These are phyloP conservation scores for Candida pini DNA, from an alignment of 805 yeast species.

Conservation along the genomic window DNA sequence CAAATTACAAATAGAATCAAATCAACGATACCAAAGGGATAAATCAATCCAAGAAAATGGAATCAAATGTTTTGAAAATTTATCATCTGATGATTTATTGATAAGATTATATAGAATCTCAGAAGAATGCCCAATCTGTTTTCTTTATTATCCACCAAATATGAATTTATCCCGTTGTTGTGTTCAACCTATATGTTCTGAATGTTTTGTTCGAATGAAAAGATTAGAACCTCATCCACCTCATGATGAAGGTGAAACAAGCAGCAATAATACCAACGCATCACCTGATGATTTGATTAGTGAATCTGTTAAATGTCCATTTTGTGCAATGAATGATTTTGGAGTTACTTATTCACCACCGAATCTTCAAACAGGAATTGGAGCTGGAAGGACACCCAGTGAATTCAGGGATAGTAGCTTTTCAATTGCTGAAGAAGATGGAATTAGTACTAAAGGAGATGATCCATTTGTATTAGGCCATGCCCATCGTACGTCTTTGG, in stretches of 20 bases:
- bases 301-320: conserved; percentile 90
- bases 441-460: background rate
- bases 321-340: conserved; percentile 82
- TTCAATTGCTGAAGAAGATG: conserved; percentile 19
- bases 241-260: conserved; percentile 47
- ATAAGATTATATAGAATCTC: conserved; percentile 60
- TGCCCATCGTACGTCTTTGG: conserved; percentile 15
- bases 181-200: conserved; percentile 88
- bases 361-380: conserved; percentile 49
- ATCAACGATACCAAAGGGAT: conserved; percentile 27
- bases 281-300: conserved; percentile 66
- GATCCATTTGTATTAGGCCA: conserved; percentile 1
- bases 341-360: conserved; percentile 81
- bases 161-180: conserved; percentile 84
- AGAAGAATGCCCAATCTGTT: conserved; percentile 91
- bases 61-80: conserved; percentile 22
- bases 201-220: conserved; percentile 94
- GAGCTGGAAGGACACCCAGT: conserved; percentile 49
- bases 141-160: conserved; percentile 73
- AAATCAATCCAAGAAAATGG: conserved; percentile 21
- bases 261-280: conserved; percentile 18
- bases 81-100: conserved; percentile 42
- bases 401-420: conserved; percentile 24
- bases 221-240: conserved; percentile 92
- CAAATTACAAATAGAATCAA: conserved; percentile 32